These are phyloP conservation scores for Fomitopsis betulina DNA, from an alignment of 1,284 basidiomycete species.

Conservation along the genomic window DNA sequence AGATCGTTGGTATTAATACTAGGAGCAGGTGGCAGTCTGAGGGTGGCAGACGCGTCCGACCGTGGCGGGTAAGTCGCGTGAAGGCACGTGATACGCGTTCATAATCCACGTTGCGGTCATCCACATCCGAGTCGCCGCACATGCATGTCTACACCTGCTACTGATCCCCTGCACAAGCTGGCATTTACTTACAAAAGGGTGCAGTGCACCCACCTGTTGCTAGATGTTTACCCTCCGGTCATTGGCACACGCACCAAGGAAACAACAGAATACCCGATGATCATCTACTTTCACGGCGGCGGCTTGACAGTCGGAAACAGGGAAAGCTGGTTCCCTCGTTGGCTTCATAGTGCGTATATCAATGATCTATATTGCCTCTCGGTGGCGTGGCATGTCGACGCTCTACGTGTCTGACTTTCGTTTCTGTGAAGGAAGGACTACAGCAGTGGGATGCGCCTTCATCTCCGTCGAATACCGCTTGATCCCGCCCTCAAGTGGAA, in stretches of 20 bases:
- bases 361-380: no score
- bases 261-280: conserved; percentile 31
- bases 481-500: conserved; percentile 50
- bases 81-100: conserved; percentile 7
- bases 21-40: no score
- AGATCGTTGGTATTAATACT: background rate
- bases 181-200: conserved; percentile 18
- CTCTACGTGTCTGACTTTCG: background rate
- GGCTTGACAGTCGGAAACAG: conserved; percentile 55
- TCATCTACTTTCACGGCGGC: conserved; percentile 64
- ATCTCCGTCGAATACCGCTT: conserved; percentile 60
- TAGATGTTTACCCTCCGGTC: conserved; percentile 21
- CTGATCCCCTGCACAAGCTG: background rate
- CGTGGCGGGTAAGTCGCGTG: conserved; percentile 8
- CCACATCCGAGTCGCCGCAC: no score
- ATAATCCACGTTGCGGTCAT: background rate
- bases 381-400: background rate
- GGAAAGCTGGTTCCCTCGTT: conserved; percentile 54
- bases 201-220: conserved; percentile 8
- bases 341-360: conserved; percentile 50
- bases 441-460: conserved; percentile 44
- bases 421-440: conserved; percentile 38
- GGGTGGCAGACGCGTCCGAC: conserved; percentile 6
- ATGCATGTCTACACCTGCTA: background rate
- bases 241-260: background rate